Evolutionary conservation across 2,329 filamentous ascomycete species (phyloP).

Genomic region (Sclerotinia nivalis): DNA sequence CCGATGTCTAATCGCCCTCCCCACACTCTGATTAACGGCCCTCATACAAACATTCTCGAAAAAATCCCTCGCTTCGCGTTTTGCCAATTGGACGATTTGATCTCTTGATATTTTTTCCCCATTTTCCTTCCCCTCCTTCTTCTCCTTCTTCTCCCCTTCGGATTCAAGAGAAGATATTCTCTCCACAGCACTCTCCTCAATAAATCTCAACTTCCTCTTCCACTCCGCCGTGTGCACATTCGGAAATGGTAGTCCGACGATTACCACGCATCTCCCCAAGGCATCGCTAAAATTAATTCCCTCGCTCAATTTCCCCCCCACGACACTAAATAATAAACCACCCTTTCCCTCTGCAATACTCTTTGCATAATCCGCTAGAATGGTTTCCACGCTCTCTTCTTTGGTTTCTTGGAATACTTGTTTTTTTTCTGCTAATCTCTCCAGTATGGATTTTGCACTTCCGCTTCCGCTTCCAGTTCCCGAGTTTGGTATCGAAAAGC

Average conservation of each 20-base stretch:
- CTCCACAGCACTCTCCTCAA: conserved; percentile 61
- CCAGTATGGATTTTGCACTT: conserved; percentile 52
- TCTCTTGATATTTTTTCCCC: conserved; percentile 31
- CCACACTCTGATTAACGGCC: conserved; percentile 95
- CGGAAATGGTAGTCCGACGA: conserved; percentile 91
- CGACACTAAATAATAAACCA: conserved; percentile 82
- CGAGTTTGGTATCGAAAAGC: conserved; percentile 41
- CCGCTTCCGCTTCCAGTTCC: background rate
- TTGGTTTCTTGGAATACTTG: conserved; percentile 61
- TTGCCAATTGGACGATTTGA: conserved; percentile 46
- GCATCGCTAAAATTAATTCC: conserved; percentile 97
- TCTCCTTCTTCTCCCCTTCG: background rate
- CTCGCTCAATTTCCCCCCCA: conserved; percentile 93
- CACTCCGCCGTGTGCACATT: conserved; percentile 88
- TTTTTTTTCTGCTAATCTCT: conserved; percentile 59
- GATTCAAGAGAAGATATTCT: conserved; percentile 40
- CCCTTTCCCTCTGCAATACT: conserved; percentile 65
- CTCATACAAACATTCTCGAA: conserved; percentile 97
- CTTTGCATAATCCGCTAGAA: conserved; percentile 71
- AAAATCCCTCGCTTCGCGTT: conserved; percentile 69
- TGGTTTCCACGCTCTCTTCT: conserved; percentile 54
- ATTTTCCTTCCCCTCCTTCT: conserved; percentile 28
- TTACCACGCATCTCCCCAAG: conserved; percentile 83
- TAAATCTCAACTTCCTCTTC: conserved; percentile 87
- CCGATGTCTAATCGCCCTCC: conserved; percentile 83